Evolutionary conservation across 805 yeast genomes (phyloP).

Genomic region (Candida palmyrensis): DNA sequence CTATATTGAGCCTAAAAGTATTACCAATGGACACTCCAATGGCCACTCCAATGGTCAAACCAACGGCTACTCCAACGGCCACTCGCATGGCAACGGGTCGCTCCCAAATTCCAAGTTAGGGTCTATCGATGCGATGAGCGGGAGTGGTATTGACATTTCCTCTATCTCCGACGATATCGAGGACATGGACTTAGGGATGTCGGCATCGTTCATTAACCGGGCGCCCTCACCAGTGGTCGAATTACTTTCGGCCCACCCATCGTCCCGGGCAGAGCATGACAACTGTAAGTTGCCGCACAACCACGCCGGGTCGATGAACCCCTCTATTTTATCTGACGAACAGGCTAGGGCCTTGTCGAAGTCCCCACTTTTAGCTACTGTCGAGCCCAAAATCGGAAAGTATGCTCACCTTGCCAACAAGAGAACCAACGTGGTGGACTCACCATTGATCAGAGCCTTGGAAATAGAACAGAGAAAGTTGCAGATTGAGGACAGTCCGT

Average conservation of each 20-base stretch:
- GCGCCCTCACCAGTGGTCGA: constrained; percentile 36
- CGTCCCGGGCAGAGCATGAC: constrained; percentile 11
- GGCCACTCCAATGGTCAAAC: constrained; percentile 3
- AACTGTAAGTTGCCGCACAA: constrained; percentile 28
- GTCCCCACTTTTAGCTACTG: constrained; percentile 53
- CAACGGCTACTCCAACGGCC: no score
- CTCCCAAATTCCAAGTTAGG: constrained; percentile 5
- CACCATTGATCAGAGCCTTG: constrained; percentile 19
- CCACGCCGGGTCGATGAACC: constrained; percentile 28
- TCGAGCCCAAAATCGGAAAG: constrained; percentile 52
- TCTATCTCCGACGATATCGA: constrained; percentile 22
- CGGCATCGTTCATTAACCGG: constrained; percentile 33
- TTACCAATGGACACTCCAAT: constrained; percentile 5
- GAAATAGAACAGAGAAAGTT: constrained; percentile 10
- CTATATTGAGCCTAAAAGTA: constrained; percentile 4
- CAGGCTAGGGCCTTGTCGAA: constrained; percentile 51
- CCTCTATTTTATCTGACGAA: constrained; percentile 37
- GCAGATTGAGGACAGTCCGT: constrained; percentile 24
- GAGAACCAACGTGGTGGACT: constrained; percentile 9
- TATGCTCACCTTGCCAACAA: constrained; percentile 35
- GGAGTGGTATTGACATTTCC: constrained; percentile 4
- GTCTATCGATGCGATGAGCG: constrained; percentile 4
- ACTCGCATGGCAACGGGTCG: no score
- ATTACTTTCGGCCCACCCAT: constrained; percentile 16
- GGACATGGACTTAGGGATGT: constrained; percentile 31